These are phyloP conservation scores for Debaryomyces hansenii DNA, from an alignment of 805 yeast species.

Conservation along the genomic window DNA sequence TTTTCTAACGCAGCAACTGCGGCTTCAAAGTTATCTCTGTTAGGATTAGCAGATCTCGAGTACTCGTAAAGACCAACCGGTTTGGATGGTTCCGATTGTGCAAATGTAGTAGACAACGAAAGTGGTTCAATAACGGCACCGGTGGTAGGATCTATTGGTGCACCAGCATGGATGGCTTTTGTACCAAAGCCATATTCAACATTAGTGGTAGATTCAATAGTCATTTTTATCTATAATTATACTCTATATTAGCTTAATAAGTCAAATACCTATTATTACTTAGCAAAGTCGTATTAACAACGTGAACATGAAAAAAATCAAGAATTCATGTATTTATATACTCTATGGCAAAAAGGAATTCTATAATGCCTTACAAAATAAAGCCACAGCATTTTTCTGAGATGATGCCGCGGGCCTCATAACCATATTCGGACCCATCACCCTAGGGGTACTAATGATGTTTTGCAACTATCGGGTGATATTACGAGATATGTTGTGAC, in stretches of 20 bases:
- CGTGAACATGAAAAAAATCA: neutral
- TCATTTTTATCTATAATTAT: conserved; percentile 25
- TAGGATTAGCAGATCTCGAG: conserved; percentile 84
- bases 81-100: conserved; percentile 72
- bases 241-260: too few species aligned
- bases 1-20: conserved; percentile 79
- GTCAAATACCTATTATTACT: too few species aligned
- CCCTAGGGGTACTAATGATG: too few species aligned
- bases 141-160: conserved; percentile 65
- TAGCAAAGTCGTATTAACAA: neutral
- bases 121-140: conserved; percentile 89
- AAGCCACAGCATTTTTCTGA: neutral
- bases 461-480: too few species aligned
- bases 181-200: conserved; percentile 62
- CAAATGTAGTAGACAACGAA: conserved; percentile 81
- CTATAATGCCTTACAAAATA: neutral
- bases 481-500: too few species aligned
- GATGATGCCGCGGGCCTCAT: neutral
- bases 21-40: conserved; percentile 76
- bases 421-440: neutral
- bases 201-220: conserved; percentile 29
- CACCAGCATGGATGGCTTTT: conserved; percentile 81
- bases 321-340: neutral
- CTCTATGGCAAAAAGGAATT: conserved; percentile 1
- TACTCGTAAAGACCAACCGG: conserved; percentile 82